These are phyloP conservation scores for Theobroma grandiflorum DNA, from an alignment of 441 rosid species.

Conservation along the genomic window DNA sequence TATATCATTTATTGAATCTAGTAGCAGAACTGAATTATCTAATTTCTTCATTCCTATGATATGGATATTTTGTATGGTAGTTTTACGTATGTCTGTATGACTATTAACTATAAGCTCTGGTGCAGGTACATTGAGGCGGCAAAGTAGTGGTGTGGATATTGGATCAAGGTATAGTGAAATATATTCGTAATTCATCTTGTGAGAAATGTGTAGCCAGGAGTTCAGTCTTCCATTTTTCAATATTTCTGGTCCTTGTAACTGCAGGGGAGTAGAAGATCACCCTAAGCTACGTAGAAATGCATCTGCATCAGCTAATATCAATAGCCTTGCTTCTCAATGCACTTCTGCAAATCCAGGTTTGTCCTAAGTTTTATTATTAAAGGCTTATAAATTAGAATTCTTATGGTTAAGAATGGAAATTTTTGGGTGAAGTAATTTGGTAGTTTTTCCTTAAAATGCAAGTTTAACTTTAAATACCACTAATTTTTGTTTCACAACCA, in stretches of 20 bases:
- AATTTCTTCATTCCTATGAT: not conserved
- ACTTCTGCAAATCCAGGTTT: conserved; percentile 63
- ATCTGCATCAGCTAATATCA: conserved; percentile 73
- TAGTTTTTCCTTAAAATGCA: not conserved
- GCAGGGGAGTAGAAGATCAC: conserved; percentile 62
- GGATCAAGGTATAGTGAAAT: conserved; percentile 55
- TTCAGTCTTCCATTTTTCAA: not conserved
- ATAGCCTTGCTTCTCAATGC: conserved; percentile 49
- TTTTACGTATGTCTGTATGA: not conserved
- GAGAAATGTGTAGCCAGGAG: not conserved
- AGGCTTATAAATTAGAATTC: not conserved
- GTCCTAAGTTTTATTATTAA: not conserved
- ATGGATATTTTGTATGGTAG: not conserved
- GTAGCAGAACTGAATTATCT: not conserved
- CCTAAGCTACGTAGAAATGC: conserved; percentile 71
- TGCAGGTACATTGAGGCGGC: conserved; percentile 73
- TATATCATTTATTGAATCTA: not conserved
- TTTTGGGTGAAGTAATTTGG: not conserved
- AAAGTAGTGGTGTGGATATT: conserved; percentile 71
- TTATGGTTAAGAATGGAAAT: not conserved
- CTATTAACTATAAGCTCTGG: conserved; percentile 10
- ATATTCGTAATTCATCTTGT: conserved; percentile 1
- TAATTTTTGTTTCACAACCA: not conserved
- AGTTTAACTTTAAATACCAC: not conserved
- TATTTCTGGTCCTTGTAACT: conserved; percentile 16